Evolutionary conservation across 2,329 filamentous ascomycete genomes (phyloP), one percentile per base, ranked within the genome.

Genomic region (Apiospora phragmitis): DNA sequence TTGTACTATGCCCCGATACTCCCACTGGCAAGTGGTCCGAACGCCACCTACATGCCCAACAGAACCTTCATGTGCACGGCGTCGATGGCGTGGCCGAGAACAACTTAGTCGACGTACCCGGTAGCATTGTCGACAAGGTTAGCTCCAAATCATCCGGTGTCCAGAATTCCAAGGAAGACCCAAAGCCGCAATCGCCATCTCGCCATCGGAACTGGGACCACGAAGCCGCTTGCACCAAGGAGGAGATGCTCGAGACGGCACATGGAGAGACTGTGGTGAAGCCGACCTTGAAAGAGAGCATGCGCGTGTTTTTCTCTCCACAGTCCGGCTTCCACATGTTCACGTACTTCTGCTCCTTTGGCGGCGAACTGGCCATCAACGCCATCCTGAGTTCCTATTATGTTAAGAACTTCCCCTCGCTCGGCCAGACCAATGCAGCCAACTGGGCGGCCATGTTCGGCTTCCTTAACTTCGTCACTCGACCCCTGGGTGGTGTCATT

Each of bases 11-110:
- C 77, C 90, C 93, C 1, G 94, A 98, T 77, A 95, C 93, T 0
- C 94, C 94, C 0, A 92, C 90, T 0, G 94, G 95, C 43, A 90
- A 89, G 74, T 97, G 94, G 94, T 88, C 88, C 8, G 91, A 95
- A 49, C 90, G 94, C 41, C 86, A 90, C 68, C 82, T 88, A 59
- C 87, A 86, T 73, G 85, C 87, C 1, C 83, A 88, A 70, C 85
- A 88, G 73, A 87, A 85, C 79, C 83, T 87, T 68, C 83, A 82
- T 66, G 80, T 81, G 18, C 85, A 88, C 75, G 81, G 83, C 12
- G 75, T 85, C 41, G 68, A 68, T 51, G 65, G 65, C 11, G 68
- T 32, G 32, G 74, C 76, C 14, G 76, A 78, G 9, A 80, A 80
- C 8, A 80, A 80, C 26, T 81, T 91, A 42, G 86, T 90, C 49